Base-by-base conservation (phyloP, 306 rosid genomes). In the Lablab purpureus region DNA sequence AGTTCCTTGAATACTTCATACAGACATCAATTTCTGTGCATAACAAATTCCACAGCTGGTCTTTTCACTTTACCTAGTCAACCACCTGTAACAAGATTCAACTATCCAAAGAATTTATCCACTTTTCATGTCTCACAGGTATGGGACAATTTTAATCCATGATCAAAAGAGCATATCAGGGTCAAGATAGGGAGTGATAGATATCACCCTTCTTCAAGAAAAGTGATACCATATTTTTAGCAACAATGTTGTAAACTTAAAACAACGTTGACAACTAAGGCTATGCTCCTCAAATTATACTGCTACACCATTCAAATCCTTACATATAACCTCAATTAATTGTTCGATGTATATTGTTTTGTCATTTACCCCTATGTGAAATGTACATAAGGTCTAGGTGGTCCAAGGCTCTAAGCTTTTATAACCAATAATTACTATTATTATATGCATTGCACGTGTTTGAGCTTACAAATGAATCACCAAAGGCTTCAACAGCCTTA, bases 391-490 rank as follows among this genome's bases (percentile, higher is more conserved):
- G 49, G 23, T 56, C 76, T n/a, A 62, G 23, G 67, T 10, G 7
- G 66, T 62, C 67, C 49, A 82, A 68, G 68, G 46, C 43, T 70
- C 64, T 47, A 58, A 28, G 73, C 21, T 56, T 64, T 36, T 46
- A 37, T 55, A 27, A 30, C 63, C 34, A 27, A 75, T 69, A 14
- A 52, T n/a, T 37, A 32, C 41, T 18, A 41, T 17, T n/a, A 22
- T 59, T 54, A 47, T 18, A 71, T 12, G 67, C 74, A 79, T 36
- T 47, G 62, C 84, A 43, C 43, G 59, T 65, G 32, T 68, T 67
- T 30, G 81, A 81, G 81, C 99, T 92, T 89, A 95, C 99, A 80
- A 88, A 87, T 86, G 99, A 92, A 83, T 95, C 88, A 8, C 97
- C 92, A 40, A 86, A 84, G 80, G 92, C 93, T 86, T 95, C 98